Base-by-base conservation (phyloP, 306 rosid species). In the Prunus mongolica region DNA sequence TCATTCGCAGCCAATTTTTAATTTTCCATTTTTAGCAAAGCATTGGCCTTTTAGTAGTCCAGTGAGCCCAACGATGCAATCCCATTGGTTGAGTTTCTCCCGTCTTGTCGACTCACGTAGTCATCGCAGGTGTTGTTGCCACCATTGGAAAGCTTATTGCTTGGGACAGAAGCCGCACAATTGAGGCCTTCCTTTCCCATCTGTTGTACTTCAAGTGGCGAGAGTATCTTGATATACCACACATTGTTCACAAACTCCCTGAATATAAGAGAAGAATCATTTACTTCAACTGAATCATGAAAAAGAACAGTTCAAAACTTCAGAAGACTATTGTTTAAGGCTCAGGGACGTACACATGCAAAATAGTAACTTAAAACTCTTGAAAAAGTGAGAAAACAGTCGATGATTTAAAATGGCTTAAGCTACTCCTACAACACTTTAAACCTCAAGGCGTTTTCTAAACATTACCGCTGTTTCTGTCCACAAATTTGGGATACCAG, bases 231-330 rank as follows among this genome's bases (percentile, higher is more conserved):
- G 78, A 90, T 90, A 81, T 82, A 68, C 87, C 86, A 86, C 67
- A 90, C 95, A 79, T 75, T 86, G 90, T 88, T 90, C 76, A 90
- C 92, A 84, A 90, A 90, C 80, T 87, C 95, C 89, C 95, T 90
- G 85, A 65, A 82, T 38, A 69, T 6, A 78, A 60, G 50, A 8
- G 15, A 70, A 34, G 41, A 6, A 63, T 66, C 20, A 80, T 47
- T 65, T 73, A 73, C 14, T 41, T 24, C 24, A 3, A 19, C 10
- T 13, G 56, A 56, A 72, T 38, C 25, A 34, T 57, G 25, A 38
- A 38, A 15, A 34, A 12, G 12, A 72, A 32, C 5, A 32, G 64
- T 67, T 67, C 49, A 52, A 66, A 52, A 32, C 19, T 34, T 7
- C 28, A 5, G n/a, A 71, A 30, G 27, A 12, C 50, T 2, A 15